Evolutionary conservation across 2,329 filamentous ascomycete species (phyloP).

Genomic region (Apiospora pterosperma): DNA sequence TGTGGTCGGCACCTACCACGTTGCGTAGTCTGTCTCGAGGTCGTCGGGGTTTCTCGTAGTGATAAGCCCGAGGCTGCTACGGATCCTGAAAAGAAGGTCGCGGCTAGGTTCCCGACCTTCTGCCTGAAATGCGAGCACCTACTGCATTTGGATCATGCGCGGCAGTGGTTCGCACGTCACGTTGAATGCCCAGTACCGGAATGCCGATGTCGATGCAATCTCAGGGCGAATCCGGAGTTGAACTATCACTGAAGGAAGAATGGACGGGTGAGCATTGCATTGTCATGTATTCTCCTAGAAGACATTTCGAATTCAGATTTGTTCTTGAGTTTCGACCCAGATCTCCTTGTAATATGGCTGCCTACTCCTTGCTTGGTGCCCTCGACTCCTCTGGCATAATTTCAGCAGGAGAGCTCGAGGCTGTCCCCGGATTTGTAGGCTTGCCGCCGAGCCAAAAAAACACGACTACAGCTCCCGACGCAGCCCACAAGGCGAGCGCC

Average conservation of each 20-base stretch:
- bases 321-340: not conserved
- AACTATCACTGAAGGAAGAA: conserved; percentile 40
- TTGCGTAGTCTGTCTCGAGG: conserved; percentile 65
- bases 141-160: conserved; percentile 63
- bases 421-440: not conserved
- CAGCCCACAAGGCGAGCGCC: conserved; percentile 34
- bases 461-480: conserved; percentile 28
- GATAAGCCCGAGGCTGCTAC: conserved; percentile 51
- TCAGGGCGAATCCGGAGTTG: conserved; percentile 56
- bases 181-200: conserved; percentile 66
- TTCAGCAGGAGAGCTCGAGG: not conserved
- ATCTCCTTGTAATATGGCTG: not conserved
- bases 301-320: not conserved
- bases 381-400: not conserved
- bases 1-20: conserved; percentile 65
- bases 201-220: conserved; percentile 63
- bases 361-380: not conserved
- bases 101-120: conserved; percentile 63
- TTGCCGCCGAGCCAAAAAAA: conserved; percentile 28
- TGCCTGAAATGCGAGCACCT: conserved; percentile 67
- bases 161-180: conserved; percentile 64
- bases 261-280: not conserved
- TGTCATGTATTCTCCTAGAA: not conserved
- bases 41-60: conserved; percentile 61
- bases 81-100: conserved; percentile 42